phyloP scores from a whole-genome alignment of 164 flowering plant species.

The Kalanchoe fedtschenkoi region DNA sequence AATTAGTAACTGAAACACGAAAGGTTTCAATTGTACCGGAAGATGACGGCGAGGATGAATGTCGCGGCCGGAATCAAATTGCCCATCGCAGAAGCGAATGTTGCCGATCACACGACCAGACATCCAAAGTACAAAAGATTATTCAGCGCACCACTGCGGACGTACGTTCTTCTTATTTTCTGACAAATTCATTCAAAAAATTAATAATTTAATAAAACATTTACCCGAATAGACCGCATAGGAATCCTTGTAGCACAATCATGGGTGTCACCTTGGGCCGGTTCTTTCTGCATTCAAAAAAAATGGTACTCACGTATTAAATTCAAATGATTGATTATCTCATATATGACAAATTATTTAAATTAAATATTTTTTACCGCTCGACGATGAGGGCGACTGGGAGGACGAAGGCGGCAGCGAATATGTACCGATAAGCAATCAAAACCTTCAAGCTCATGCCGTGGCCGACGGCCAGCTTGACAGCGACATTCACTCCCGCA shows the following conservation, averaged over 20 bases:
- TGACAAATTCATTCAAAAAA: background rate
- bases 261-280: slow-evolving; percentile 5
- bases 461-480: background rate
- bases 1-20: too few species aligned
- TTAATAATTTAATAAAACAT: background rate
- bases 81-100: slow-evolving; percentile 5
- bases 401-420: slow-evolving; percentile 5
- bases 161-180: background rate
- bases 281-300: slow-evolving; percentile 1
- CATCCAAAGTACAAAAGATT: background rate
- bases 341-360: too few species aligned
- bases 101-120: slow-evolving; percentile 1
- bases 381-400: slow-evolving; percentile 2
- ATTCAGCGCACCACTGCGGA: background rate
- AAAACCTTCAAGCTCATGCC: slow-evolving; percentile 6
- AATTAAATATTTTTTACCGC: too few species aligned
- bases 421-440: slow-evolving; percentile 1
- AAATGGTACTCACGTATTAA: too few species aligned
- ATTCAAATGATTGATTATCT: too few species aligned
- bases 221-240: slow-evolving; percentile 5
- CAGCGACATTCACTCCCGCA: slow-evolving; percentile 1
- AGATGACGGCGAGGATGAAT: background rate
- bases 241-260: slow-evolving; percentile 3
- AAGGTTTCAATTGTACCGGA: background rate
- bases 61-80: background rate